Evolutionary conservation across 768 basidiomycete genomes (phyloP).

Genomic region (Podaxis mareebaensis): DNA sequence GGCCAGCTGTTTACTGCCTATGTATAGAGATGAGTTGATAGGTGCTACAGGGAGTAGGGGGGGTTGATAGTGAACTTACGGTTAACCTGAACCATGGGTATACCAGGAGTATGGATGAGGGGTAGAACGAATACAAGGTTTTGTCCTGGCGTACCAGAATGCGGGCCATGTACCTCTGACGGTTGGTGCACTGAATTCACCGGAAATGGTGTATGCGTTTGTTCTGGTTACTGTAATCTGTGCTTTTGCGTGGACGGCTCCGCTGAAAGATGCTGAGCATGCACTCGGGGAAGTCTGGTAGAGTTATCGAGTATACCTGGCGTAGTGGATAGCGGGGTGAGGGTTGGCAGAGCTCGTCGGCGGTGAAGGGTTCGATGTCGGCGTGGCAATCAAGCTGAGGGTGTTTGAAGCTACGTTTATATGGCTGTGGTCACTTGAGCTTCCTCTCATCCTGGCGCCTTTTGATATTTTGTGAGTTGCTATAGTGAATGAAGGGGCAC

Average conservation of each 20-base stretch:
- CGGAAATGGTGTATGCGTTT: slow-evolving; percentile 38
- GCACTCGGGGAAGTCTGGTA: not conserved
- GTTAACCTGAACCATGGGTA: slow-evolving; percentile 2
- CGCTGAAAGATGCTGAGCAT: slow-evolving; percentile 22
- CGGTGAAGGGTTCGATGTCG: slow-evolving; percentile 36
- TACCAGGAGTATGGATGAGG: no score
- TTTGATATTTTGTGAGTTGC: not conserved
- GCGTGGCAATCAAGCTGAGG: slow-evolving; percentile 42
- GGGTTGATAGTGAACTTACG: no score
- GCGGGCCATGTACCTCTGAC: slow-evolving; percentile 44
- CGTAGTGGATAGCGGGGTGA: slow-evolving; percentile 44
- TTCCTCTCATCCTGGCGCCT: slow-evolving; percentile 47
- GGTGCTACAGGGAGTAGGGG: not conserved
- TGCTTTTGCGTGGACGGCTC: slow-evolving; percentile 41
- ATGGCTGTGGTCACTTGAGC: slow-evolving; percentile 38
- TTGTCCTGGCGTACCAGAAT: slow-evolving; percentile 45
- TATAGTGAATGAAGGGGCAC: not conserved
- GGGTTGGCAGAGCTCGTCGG: slow-evolving; percentile 42
- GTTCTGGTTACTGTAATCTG: slow-evolving; percentile 41
- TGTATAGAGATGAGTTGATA: not conserved
- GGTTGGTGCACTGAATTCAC: slow-evolving; percentile 45
- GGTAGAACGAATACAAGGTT: no score
- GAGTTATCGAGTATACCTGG: slow-evolving; percentile 26
- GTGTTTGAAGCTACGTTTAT: slow-evolving; percentile 38
- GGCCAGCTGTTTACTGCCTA: slow-evolving; percentile 44